Evolutionary conservation across 75 land plant genomes (phyloP).

Genomic region (Picea glauca): DNA sequence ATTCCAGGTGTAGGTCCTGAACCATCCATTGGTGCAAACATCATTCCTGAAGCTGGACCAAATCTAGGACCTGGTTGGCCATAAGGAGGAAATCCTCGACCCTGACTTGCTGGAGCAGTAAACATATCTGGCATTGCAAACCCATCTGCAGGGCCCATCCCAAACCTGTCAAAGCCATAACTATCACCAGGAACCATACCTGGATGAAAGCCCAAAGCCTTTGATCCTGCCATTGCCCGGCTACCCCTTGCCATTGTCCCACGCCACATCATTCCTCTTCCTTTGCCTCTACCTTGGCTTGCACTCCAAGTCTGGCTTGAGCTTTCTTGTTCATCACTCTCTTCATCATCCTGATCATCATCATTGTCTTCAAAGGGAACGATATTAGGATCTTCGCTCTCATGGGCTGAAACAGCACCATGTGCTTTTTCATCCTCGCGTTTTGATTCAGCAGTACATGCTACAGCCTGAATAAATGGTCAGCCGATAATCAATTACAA

Average conservation of each 20-base stretch:
- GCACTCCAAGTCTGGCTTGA: constrained; percentile 15
- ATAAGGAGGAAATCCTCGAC: constrained; percentile 31
- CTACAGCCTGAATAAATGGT: constrained; percentile 20
- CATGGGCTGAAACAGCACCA: constrained; percentile 16
- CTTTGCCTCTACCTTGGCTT: not conserved
- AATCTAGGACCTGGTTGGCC: constrained; percentile 12
- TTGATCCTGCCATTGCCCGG: constrained; percentile 59
- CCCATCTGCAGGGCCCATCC: constrained; percentile 24
- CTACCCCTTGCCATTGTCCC: constrained; percentile 59
- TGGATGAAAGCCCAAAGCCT: constrained; percentile 60
- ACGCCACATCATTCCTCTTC: constrained; percentile 7
- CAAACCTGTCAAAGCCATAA: constrained; percentile 25
- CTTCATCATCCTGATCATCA: constrained; percentile 41
- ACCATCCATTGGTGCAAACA: constrained; percentile 34
- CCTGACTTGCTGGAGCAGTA: constrained; percentile 3
- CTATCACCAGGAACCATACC: constrained; percentile 54
- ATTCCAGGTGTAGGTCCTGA: constrained; percentile 26
- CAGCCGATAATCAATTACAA: not conserved
- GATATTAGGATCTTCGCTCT: constrained; percentile 26
- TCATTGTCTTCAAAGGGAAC: constrained; percentile 38
- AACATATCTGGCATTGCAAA: constrained; percentile 10
- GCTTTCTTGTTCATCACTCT: constrained; percentile 43
- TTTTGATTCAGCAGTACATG: constrained; percentile 25
- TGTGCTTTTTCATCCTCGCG: constrained; percentile 37
- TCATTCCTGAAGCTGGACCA: constrained; percentile 20